Evolutionary conservation across 129 eudicot species (phyloP).

Genomic region (Ambrosia trifida): DNA sequence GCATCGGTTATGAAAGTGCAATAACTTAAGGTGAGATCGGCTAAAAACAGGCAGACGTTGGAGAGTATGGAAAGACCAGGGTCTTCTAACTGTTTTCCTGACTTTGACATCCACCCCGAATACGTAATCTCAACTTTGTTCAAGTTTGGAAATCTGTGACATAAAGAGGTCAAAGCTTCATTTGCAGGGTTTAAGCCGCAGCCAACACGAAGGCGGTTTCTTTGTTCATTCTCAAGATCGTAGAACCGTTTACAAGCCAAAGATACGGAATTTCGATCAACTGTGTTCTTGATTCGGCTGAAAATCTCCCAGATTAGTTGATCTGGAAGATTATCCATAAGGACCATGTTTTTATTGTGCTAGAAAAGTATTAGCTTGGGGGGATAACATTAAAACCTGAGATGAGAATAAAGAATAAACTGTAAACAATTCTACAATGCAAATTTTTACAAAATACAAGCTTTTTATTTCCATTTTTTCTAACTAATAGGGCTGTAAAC

Average conservation of each 20-base stretch:
- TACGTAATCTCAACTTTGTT: conserved; percentile 66
- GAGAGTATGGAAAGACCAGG: conserved; percentile 61
- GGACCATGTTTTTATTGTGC: conserved; percentile 19
- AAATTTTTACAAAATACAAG: background rate
- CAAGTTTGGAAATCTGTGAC: conserved; percentile 64
- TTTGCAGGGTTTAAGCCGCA: conserved; percentile 81
- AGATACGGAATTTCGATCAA: conserved; percentile 62
- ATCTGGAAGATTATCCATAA: conserved; percentile 73
- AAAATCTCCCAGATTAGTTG: conserved; percentile 67
- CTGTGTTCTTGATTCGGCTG: conserved; percentile 41
- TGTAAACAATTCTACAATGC: background rate
- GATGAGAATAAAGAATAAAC: background rate
- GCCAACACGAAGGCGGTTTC: conserved; percentile 62
- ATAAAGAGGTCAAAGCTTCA: conserved; percentile 56
- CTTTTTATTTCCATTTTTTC: background rate
- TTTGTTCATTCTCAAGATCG: conserved; percentile 61
- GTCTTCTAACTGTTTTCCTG: conserved; percentile 75
- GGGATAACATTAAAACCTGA: conserved; percentile 35
- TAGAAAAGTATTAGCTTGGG: background rate
- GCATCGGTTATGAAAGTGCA: conserved; percentile 81
- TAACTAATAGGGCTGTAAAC: too few relatives aligned
- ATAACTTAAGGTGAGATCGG: conserved; percentile 67
- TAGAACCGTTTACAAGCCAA: conserved; percentile 63
- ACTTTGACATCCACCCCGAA: conserved; percentile 84
- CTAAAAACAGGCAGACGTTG: conserved; percentile 47